Percentiles rank a stretch among this genome's conserved stretches.
phyloP scores from a whole-genome alignment of 2,329 filamentous ascomycete species.

The Macrophomina phaseolina region DNA sequence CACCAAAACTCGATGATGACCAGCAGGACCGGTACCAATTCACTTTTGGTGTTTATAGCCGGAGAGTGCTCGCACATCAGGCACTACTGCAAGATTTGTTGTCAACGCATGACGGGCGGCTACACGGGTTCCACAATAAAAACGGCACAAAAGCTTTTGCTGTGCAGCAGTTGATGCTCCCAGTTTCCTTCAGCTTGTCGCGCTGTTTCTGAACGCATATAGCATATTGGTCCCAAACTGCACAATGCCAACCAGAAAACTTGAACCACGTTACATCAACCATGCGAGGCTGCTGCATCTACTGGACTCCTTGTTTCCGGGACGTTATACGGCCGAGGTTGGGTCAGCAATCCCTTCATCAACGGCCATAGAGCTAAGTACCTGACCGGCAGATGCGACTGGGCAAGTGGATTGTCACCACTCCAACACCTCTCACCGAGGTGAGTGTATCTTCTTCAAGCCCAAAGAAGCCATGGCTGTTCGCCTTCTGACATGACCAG shows the following conservation, averaged over 20 bases:
- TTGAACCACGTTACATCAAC: conserved; percentile 1
- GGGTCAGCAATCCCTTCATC: background rate
- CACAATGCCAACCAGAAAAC: conserved; percentile 9
- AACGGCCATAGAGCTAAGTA: background rate
- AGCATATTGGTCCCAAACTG: background rate
- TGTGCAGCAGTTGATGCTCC: background rate
- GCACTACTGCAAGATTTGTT: background rate
- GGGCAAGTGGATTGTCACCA: conserved; percentile 2
- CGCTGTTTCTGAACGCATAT: background rate
- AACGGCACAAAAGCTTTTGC: background rate
- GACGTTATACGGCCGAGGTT: background rate
- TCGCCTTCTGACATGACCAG: background rate
- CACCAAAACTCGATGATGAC: too few relatives aligned
- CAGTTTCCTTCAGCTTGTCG: background rate
- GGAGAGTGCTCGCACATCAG: too few relatives aligned
- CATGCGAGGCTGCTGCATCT: background rate
- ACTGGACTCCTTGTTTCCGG: background rate
- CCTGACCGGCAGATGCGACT: background rate
- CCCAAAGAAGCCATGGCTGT: background rate
- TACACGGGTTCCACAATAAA: background rate
- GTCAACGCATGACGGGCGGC: background rate
- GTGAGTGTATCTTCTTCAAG: background rate
- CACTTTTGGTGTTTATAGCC: too few relatives aligned
- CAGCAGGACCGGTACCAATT: too few relatives aligned
- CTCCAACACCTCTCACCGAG: background rate